A percentile compares a stretch with the other conserved stretches of the same genome.
Evolutionary conservation across 2,329 filamentous ascomycete genomes (phyloP).

Genomic region (Coleophoma crateriformis): DNA sequence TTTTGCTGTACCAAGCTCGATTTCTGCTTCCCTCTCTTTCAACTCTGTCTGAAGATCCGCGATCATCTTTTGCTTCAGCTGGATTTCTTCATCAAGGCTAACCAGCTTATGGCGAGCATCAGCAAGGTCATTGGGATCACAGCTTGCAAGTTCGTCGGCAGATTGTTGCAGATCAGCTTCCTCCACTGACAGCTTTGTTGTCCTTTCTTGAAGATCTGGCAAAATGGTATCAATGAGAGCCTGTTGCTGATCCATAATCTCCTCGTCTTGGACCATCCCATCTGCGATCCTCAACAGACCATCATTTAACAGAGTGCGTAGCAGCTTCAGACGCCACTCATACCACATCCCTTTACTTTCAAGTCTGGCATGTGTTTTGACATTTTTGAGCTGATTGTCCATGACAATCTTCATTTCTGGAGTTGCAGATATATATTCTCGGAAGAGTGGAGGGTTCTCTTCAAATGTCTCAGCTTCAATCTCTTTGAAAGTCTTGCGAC

Average conservation of each 20-base stretch:
- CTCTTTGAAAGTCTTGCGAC: constrained; percentile 80
- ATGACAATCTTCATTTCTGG: constrained; percentile 80
- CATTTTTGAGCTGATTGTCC: constrained; percentile 96
- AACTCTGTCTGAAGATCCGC: constrained; percentile 62
- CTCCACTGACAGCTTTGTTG: constrained; percentile 57
- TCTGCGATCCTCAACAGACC: constrained; percentile 71
- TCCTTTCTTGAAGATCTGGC: constrained; percentile 56
- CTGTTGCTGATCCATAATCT: constrained; percentile 61
- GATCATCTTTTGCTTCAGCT: constrained; percentile 62
- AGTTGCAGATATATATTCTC: constrained; percentile 82
- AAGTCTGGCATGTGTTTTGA: constrained; percentile 86
- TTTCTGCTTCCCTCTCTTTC: constrained; percentile 57
- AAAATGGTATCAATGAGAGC: constrained; percentile 61
- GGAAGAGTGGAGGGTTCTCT: constrained; percentile 87
- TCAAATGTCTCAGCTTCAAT: constrained; percentile 86
- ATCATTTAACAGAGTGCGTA: constrained; percentile 71
- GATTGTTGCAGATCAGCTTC: constrained; percentile 62
- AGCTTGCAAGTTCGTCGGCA: constrained; percentile 71
- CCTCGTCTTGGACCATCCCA: constrained; percentile 71
- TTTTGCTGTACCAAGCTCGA: constrained; percentile 56
- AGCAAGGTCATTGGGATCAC: constrained; percentile 74
- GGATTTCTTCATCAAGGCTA: constrained; percentile 61
- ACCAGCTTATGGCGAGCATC: constrained; percentile 65
- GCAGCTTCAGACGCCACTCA: constrained; percentile 89
- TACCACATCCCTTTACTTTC: constrained; percentile 98